phyloP scores from a whole-genome alignment of 192 early-diverging fungal species.

The Lunasporangiospora selenospora region DNA sequence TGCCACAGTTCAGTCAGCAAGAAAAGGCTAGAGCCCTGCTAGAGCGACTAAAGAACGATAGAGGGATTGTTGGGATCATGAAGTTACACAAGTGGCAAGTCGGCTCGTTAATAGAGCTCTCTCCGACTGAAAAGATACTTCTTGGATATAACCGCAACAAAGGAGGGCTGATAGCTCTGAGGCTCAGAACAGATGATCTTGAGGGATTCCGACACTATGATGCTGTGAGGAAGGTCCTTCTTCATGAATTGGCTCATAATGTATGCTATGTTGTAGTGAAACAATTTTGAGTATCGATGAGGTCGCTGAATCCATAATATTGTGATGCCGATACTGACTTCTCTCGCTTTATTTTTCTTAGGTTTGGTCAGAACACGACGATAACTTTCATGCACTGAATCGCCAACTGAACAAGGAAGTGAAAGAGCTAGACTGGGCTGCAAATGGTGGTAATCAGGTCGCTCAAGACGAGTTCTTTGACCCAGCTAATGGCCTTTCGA shows the following conservation, averaged over 20 bases:
- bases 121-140: constrained; percentile 69
- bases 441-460: constrained; percentile 37
- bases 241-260: constrained; percentile 85
- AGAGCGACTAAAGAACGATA: constrained; percentile 70
- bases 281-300: background rate
- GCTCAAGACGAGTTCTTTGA: constrained; percentile 50
- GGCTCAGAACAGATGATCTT: constrained; percentile 79
- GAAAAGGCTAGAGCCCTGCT: constrained; percentile 65
- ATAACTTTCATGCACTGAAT: constrained; percentile 75
- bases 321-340: constrained; percentile 10
- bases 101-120: constrained; percentile 69
- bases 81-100: constrained; percentile 70
- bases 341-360: constrained; percentile 1
- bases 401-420: constrained; percentile 76
- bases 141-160: constrained; percentile 75
- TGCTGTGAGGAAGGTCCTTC: constrained; percentile 67
- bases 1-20: constrained; percentile 60
- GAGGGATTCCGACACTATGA: constrained; percentile 80
- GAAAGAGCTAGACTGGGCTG: constrained; percentile 56
- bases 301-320: background rate
- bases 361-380: constrained; percentile 72
- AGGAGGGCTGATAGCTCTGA: constrained; percentile 74
- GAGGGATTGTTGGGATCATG: constrained; percentile 65
- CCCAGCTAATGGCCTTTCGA: constrained; percentile 39
- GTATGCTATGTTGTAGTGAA: constrained; percentile 32